Base-by-base conservation (phyloP, 805 yeast genomes). In the Brettanomyces sp. region DNA sequence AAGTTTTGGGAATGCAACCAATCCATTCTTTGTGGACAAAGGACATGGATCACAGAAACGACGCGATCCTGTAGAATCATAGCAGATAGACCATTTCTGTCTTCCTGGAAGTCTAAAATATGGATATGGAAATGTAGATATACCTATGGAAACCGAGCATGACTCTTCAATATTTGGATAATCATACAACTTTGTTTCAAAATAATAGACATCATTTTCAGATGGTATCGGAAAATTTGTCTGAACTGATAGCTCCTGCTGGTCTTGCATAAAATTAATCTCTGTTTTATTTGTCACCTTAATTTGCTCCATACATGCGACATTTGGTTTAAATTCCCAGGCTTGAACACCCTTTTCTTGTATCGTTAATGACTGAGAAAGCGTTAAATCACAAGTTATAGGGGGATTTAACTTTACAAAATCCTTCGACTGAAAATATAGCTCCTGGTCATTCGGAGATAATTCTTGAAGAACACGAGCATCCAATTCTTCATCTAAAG, bases 41-140 rank as follows among this genome's bases (percentile, higher is more conserved):
- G 49, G 64, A 60, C 87, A 86, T 5, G 96, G 88, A 60, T 85
- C 86, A 60, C 86, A 88, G 50, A 77, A 74, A 45, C 97, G 73
- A 47, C 95, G 73, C 48, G 76, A 70, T 3, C 98, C 99, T 45
- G 75, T 75, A 5, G 95, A 85, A 51, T 89, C 96, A 63, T 91
- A 93, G n/a, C 89, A 76, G 3, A 88, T 70, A 0, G 96, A 87
- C 60, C 80, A 83, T 39, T 82, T 74, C 56, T 89, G 95, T 57
- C 93, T 76, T 0, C 99, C 99, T 0, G 99, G 98, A 36, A 93
- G 68, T 53, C 97, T 72, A 65, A 93, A 93, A 64, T 83, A 80
- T 2, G 99, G 99, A 57, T 93, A 93, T 5, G 99, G 99, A 51
- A 80, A 77, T 0, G 95, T 78, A 0, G 90, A 74, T 3, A 93